Evolutionary conservation across 805 yeast species (phyloP), one percentile per base, ranked within the genome.

Genomic region (Hanseniaspora jakobsenii): DNA sequence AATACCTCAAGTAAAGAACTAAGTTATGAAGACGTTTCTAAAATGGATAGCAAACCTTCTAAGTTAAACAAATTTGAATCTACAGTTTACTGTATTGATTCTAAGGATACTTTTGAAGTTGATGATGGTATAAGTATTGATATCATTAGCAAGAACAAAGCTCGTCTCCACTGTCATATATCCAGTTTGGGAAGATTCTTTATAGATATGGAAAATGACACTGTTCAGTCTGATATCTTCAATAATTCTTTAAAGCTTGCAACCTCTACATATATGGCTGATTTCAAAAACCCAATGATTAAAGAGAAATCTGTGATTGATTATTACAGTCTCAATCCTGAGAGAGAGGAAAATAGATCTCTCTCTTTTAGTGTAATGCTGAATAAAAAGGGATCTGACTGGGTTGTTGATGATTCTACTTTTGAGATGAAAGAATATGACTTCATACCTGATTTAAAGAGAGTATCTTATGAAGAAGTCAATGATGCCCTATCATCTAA

Each of bases 51-150:
- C 4, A 8, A 10, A 14, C 36, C 36, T 10, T 18, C 6, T 12
- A 32, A 18, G 21, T 3, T 6, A 6, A 18, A 13, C 17, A 32
- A 3, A 7, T 34, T 34, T 34, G 7, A 34, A 7, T 3, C 8
- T 6, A 22, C 37, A n/a, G 37, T 34, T 6, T 34, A 34, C 12
- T 86, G 96, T 61, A 84, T 89, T 48, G 98, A 91, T 61, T 69
- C 79, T 2, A 73, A 66, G 3, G 69, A 69, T 32, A 94, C 97
- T 0, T 79, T 80, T 52, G 97, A 91, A 59, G 81, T 91, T 48
- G 98, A 89, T 60, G 98, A 89, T 61, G 98, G 96, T 37, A 68
- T 89, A 22, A 75, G 95, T 1, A 65, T 89, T 16, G 65, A 64
- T 35, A 50, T 49, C 3, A 7, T 35, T n/a, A 52, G 54, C 1